Base-by-base conservation (phyloP, 257 asterid species). In the Nicotiana otophora region DNA sequence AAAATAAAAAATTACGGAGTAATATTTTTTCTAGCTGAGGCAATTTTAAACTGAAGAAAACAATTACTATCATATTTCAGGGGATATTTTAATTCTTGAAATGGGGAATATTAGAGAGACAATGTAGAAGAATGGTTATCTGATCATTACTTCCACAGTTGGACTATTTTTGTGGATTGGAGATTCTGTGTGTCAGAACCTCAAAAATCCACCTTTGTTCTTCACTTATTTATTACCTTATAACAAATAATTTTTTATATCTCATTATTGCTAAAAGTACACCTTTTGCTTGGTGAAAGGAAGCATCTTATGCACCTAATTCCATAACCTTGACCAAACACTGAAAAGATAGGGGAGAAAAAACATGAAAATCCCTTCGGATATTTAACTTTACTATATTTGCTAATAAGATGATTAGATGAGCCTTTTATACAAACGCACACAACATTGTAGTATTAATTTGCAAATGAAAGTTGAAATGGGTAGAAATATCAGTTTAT, bases 221-320 rank as follows among this genome's bases (percentile, higher is more conserved):
- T 48, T 6, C 39, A 48, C 8, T 74, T 48, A 48, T 74, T 74
- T 46, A 74, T 74, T 74, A 63, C 36, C 48, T 39, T 63, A 10
- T 2, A 3, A 62, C 17, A 15, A 26, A 12, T 28, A 6, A 20
- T 63, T 63, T 63, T 26, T 39, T 68, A 68, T 23, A 0, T 72
- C n/a, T 28, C 78, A 72, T 72, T 72, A 72, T 72, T 72, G 36
- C 48, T 72, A 42, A 70, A 72, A 14, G 39, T 46, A 46, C 48
- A 39, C 78, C 78, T 72, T 72, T 72, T 46, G 51, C 36, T 46
- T 72, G 78, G 78, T 72, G 78, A 72, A 72, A 46, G 78, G 61
- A 72, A 72, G 78, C 78, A 72, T 72, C 78, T 72, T 42, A 72
- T 42, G 78, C 78, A 72, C 60, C 78, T 23, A 72, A 70, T 72